Evolutionary conservation across 2,329 filamentous ascomycete species (phyloP).

Genomic region (Capronia coronata): DNA sequence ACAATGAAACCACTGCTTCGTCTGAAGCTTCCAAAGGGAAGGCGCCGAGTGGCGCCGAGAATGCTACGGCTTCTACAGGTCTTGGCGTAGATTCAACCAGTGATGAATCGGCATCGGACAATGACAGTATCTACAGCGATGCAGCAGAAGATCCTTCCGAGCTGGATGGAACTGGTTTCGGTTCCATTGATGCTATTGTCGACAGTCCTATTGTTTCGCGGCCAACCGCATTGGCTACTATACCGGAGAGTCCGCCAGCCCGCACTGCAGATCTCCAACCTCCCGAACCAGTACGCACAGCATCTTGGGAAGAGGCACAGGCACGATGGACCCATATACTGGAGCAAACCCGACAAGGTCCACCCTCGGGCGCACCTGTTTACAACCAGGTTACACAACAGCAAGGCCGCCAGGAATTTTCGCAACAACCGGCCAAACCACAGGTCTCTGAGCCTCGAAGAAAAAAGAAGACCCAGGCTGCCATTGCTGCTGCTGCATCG

Average conservation of each 20-base stretch:
- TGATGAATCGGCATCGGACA: slow-evolving; percentile 24
- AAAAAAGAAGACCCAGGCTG: slow-evolving; percentile 21
- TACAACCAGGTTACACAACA: slow-evolving; percentile 2
- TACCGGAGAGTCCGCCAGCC: slow-evolving; percentile 24
- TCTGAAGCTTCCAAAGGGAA: slow-evolving; percentile 5
- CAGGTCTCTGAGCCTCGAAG: slow-evolving; percentile 6
- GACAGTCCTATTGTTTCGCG: slow-evolving; percentile 30
- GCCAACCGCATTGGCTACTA: slow-evolving; percentile 4
- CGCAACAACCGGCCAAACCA: not conserved
- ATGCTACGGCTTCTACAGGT: not conserved
- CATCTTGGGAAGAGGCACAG: slow-evolving; percentile 30
- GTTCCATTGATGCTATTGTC: slow-evolving; percentile 46
- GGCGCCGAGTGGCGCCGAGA: not conserved
- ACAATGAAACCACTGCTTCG: slow-evolving; percentile 11
- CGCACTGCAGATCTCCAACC: slow-evolving; percentile 2
- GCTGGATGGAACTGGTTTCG: slow-evolving; percentile 40
- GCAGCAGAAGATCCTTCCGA: slow-evolving; percentile 32
- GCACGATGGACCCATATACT: slow-evolving; percentile 30
- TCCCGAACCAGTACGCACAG: not conserved
- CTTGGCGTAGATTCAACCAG: slow-evolving; percentile 3
- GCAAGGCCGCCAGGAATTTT: not conserved
- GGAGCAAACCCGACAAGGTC: slow-evolving; percentile 15
- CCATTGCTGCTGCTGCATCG: slow-evolving; percentile 18
- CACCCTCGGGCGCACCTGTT: not conserved
- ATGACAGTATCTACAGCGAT: slow-evolving; percentile 44